Conservation (phyloP, 805 yeast genomes). For the Candida railenensis region DNA sequence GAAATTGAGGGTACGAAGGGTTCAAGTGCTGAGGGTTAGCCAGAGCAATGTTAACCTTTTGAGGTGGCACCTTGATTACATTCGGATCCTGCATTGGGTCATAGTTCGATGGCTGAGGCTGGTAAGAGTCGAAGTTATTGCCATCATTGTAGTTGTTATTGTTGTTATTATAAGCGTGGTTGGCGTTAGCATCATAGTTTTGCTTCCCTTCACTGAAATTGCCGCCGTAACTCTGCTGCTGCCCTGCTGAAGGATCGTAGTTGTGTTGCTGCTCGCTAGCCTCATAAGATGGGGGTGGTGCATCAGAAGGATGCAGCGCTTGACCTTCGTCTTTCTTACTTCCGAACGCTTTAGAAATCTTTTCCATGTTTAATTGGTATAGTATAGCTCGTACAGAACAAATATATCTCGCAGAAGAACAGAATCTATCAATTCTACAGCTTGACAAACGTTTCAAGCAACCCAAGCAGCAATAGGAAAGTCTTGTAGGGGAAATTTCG, state of each 20-base stretch:
- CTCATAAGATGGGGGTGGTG: conserved; percentile 14
- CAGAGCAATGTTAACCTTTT: conserved; percentile 33
- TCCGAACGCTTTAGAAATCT: not conserved
- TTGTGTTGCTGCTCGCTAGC: not conserved
- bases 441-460: no score
- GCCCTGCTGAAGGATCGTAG: not conserved
- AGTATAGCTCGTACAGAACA: no score
- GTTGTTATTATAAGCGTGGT: not conserved
- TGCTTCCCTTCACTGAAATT: not conserved
- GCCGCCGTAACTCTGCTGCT: no score
- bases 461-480: no score
- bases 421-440: no score
- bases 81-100: conserved; percentile 24
- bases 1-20: conserved; percentile 36
- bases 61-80: conserved; percentile 30
- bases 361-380: no score
- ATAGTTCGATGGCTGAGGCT: conserved; percentile 9
- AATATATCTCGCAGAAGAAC: no score
- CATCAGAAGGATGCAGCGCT: conserved; percentile 3
- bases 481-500: no score
- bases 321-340: not conserved
- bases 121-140: not conserved
- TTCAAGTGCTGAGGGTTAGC: conserved; percentile 36
- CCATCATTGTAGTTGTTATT: not conserved
- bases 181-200: not conserved